Conservation (phyloP, 2,329 filamentous ascomycete species). For the Thyridium curvatum region DNA sequence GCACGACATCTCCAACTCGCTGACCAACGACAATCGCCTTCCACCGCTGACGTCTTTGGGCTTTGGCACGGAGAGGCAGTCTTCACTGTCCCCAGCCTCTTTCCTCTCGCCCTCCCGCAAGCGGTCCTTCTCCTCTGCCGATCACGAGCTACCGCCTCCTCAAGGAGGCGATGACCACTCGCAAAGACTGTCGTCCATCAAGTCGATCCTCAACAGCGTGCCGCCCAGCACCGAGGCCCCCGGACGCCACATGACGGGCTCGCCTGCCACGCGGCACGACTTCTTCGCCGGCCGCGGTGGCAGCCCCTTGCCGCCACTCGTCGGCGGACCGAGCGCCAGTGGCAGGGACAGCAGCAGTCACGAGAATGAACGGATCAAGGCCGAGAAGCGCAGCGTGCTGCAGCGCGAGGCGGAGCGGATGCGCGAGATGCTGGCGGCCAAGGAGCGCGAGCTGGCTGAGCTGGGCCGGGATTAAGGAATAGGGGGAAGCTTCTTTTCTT, state of each 20-base stretch:
- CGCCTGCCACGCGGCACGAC: slow-evolving; percentile 24
- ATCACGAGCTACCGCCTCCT: slow-evolving; percentile 33
- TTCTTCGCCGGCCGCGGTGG: slow-evolving; percentile 11
- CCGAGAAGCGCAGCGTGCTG: slow-evolving; percentile 59
- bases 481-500: too few relatives aligned
- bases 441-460: slow-evolving; percentile 64
- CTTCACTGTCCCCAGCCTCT: slow-evolving; percentile 54
- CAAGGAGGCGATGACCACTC: slow-evolving; percentile 37
- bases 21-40: slow-evolving; percentile 51
- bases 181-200: slow-evolving; percentile 67
- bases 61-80: slow-evolving; percentile 39
- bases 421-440: slow-evolving; percentile 64
- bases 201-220: slow-evolving; percentile 63
- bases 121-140: slow-evolving; percentile 58
- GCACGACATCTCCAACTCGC: slow-evolving; percentile 32
- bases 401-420: slow-evolving; percentile 71
- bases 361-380: slow-evolving; percentile 46
- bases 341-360: slow-evolving; percentile 22
- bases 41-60: slow-evolving; percentile 47
- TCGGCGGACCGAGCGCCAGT: slow-evolving; percentile 3
- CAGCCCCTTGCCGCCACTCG: slow-evolving; percentile 8
- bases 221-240: slow-evolving; percentile 27
- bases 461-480: slow-evolving; percentile 9
- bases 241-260: slow-evolving; percentile 26
- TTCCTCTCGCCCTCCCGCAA: slow-evolving; percentile 57